Conservation (phyloP, 2,329 filamentous ascomycete genomes). For the Chaetomium sp. region DNA sequence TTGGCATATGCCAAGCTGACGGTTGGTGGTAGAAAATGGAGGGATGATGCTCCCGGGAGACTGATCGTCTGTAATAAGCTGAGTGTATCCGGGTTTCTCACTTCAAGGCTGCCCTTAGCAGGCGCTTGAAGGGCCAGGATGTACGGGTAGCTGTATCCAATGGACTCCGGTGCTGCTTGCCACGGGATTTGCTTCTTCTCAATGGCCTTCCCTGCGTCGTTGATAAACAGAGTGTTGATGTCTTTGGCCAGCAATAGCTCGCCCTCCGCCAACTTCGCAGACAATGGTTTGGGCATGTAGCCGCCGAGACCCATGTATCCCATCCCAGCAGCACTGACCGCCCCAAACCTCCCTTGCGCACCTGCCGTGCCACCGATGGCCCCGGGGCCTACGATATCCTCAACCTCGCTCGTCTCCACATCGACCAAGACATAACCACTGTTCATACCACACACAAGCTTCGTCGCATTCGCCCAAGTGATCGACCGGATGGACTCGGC, state of each 20-base stretch:
- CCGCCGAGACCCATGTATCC: slow-evolving; percentile 93
- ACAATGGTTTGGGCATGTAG: slow-evolving; percentile 85
- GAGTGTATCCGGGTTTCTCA: slow-evolving; percentile 86
- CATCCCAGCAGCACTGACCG: slow-evolving; percentile 80
- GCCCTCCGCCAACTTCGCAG: slow-evolving; percentile 72
- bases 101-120: slow-evolving; percentile 77
- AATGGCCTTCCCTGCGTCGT: slow-evolving; percentile 71
- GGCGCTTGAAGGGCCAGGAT: slow-evolving; percentile 79
- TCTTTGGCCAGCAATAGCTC: slow-evolving; percentile 95
- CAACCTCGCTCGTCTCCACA: slow-evolving; percentile 64
- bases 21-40: slow-evolving; percentile 89
- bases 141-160: slow-evolving; percentile 96
- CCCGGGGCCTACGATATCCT: slow-evolving; percentile 73
- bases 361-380: slow-evolving; percentile 58
- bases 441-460: slow-evolving; percentile 83
- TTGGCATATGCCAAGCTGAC: slow-evolving; percentile 95
- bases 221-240: slow-evolving; percentile 89
- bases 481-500: slow-evolving; percentile 80
- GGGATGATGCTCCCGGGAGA: slow-evolving; percentile 71
- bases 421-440: slow-evolving; percentile 87
- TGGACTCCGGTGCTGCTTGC: slow-evolving; percentile 77
- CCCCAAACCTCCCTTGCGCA: slow-evolving; percentile 67
- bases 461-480: slow-evolving; percentile 85
- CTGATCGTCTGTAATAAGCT: slow-evolving; percentile 81
- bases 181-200: slow-evolving; percentile 89